Evolutionary conservation across 1,284 basidiomycete genomes (phyloP), one percentile per base, ranked within the genome.

Genomic region (Boletus smithii): DNA sequence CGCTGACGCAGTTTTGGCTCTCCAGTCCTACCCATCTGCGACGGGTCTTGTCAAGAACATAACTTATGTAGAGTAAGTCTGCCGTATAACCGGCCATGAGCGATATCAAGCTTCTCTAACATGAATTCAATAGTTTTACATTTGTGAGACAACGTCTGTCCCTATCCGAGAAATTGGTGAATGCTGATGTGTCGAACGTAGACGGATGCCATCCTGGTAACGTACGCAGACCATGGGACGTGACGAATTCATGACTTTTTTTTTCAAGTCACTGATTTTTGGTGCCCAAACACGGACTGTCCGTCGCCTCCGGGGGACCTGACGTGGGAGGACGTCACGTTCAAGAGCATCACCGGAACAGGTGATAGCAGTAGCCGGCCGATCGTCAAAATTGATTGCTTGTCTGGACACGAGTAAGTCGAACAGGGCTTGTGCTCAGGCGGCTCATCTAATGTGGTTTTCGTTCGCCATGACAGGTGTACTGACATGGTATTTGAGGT

Each of bases 31-130:
- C 14, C 30, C 48, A 9, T 26, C 48, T n/a, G 52, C 49, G 1
- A 41, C 36, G 4, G 58, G 56, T 4, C 2, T 53, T 22, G 31
- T 56, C 31, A 14, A 40, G 22, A 54, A 57, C 24, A 27, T 10
- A n/a, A 60, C 53, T 16, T 53, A 53, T 17, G 42, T 24, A 29
- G 31, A 58, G 44, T 58, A 17, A 55, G 55, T 44, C 14, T 31
- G 18, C 16, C n/a, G n/a, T n/a, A n/a, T n/a, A n/a, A n/a, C n/a
- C n/a, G n/a, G n/a, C n/a, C n/a, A n/a, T 7, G 6, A 7, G 26
- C 11, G 8, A 10, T 8, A 13, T 4, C 7, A 9, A n/a, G 32
- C 9, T 13, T 26, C 11, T 14, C 39, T 51, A 13, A 55, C n/a
- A 13, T 10, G 10, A 3, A 11, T 31, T 14, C 24, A 11, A 39